Conservation (phyloP, 305 asterid species). For the Solanum hybrid region DNA sequence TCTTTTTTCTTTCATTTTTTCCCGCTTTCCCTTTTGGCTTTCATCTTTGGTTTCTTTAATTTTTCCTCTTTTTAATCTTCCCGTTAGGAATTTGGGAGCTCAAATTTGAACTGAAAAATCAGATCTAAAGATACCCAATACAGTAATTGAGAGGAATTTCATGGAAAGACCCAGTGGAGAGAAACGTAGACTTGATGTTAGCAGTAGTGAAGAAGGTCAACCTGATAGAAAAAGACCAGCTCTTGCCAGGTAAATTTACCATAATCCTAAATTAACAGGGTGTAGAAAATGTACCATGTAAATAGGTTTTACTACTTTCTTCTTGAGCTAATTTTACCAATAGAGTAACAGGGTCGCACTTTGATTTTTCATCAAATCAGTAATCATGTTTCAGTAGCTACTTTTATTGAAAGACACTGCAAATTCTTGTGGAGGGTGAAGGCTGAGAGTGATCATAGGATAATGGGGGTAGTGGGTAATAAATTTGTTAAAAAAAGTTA, state of each 20-base stretch:
- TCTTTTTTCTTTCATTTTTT: conserved; percentile 43
- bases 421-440: neutral
- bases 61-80: conserved; percentile 12
- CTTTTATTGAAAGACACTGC: neutral
- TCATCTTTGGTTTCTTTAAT: conserved; percentile 10
- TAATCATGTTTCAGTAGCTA: neutral
- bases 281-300: neutral
- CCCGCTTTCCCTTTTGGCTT: conserved; percentile 50
- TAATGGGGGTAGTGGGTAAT: neutral
- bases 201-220: conserved; percentile 52
- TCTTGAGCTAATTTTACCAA: neutral
- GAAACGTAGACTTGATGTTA: conserved; percentile 64
- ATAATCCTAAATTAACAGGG: neutral
- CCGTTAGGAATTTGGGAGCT: conserved; percentile 20
- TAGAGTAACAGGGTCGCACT: neutral
- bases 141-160: conserved; percentile 25
- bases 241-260: conserved; percentile 68
- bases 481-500: neutral
- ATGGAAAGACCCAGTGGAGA: conserved; percentile 38
- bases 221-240: conserved; percentile 91
- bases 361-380: neutral
- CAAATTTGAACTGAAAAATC: conserved; percentile 6
- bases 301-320: neutral
- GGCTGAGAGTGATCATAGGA: neutral
- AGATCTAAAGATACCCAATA: conserved; percentile 30